A percentile compares a stretch with the other conserved stretches of the same genome.
Evolutionary conservation across 768 basidiomycete species (phyloP).

Genomic region (Rhizopogon vulgaris): DNA sequence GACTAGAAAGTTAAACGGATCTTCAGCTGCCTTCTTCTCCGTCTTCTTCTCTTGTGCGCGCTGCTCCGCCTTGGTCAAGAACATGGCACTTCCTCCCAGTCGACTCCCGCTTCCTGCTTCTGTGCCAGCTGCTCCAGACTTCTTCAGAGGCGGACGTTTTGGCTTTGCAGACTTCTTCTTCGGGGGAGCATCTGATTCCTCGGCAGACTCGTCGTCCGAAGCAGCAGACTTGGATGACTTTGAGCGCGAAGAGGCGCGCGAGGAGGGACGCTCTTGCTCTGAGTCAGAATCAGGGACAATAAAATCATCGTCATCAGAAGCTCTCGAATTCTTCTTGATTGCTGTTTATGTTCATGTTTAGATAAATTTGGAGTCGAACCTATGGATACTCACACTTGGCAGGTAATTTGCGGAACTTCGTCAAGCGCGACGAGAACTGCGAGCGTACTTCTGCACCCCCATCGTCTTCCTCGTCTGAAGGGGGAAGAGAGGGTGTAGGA

Average conservation of each 20-base stretch:
- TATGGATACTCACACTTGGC: slow-evolving; percentile 37
- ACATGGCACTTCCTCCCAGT: slow-evolving; percentile 31
- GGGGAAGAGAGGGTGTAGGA: slow-evolving; percentile 35
- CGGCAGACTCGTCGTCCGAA: slow-evolving; percentile 35
- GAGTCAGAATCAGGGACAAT: slow-evolving; percentile 56
- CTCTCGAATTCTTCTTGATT: slow-evolving; percentile 29
- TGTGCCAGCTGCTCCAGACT: slow-evolving; percentile 19
- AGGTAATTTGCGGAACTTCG: slow-evolving; percentile 61
- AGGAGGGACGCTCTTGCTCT: slow-evolving; percentile 51
- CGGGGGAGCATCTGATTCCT: slow-evolving; percentile 27
- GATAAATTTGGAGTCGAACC: not conserved
- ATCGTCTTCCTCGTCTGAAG: slow-evolving; percentile 47
- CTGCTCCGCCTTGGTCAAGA: slow-evolving; percentile 82
- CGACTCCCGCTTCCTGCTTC: slow-evolving; percentile 18
- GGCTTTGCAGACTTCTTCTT: slow-evolving; percentile 29
- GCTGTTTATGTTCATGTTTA: slow-evolving; percentile 21
- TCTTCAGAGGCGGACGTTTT: slow-evolving; percentile 27
- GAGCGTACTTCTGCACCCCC: slow-evolving; percentile 32
- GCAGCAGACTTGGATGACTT: slow-evolving; percentile 29
- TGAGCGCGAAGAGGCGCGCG: slow-evolving; percentile 43
- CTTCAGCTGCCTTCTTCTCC: slow-evolving; percentile 75
- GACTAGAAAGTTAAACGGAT: slow-evolving; percentile 67
- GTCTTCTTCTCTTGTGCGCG: slow-evolving; percentile 71
- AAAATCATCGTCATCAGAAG: slow-evolving; percentile 64
- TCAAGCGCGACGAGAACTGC: slow-evolving; percentile 55